Evolutionary conservation across 257 asterid species (phyloP), one percentile per base, ranked within the genome.

Genomic region (Penstemon davidsonii): DNA sequence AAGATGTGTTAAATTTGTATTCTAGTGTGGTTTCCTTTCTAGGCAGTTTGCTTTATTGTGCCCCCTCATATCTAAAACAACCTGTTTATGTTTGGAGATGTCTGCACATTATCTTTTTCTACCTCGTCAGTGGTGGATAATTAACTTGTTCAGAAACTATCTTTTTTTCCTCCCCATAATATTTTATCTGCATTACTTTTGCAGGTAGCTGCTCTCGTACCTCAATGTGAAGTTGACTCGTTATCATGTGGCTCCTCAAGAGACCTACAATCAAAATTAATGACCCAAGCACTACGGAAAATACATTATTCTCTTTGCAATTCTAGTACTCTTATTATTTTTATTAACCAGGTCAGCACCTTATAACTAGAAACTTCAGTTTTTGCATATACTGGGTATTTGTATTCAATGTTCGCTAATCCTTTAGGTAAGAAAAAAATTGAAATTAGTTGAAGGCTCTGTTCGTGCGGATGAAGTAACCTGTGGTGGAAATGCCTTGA

Each of bases 181-280:
- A 49, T 58, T 72, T 69, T 59, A 38, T 73, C 19, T 77, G 64
- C 62, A 43, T 47, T n/a, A 6, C 74, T 70, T 62, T 79, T 78
- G 73, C 84, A 90, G 97, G 98, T 93, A n/a, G 99, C 99, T 65
- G 99, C 99, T 67, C 96, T 94, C 70, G 80, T 87, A 78, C 97
- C 99, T 67, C 95, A 83, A 78, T 78, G 64, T 69, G 96, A 91
- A 71, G 81, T 87, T 50, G 97, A 91, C 44, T 74, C 84, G 19
- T 55, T 40, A 5, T 78, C 81, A 39, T 64, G 80, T 75, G 89
- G 76, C 74, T 71, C 88, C 73, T 67, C 66, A 8, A 73, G 72
- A 63, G 96, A 82, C 78, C 64, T 79, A 36, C 97, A 87, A 45
- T 76, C 92, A 3, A 81, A 77, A 79, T 83, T 94, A 66, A 91